Evolutionary conservation across 352 stramenopile species (phyloP).

Genomic region (Pythium angustatum): DNA sequence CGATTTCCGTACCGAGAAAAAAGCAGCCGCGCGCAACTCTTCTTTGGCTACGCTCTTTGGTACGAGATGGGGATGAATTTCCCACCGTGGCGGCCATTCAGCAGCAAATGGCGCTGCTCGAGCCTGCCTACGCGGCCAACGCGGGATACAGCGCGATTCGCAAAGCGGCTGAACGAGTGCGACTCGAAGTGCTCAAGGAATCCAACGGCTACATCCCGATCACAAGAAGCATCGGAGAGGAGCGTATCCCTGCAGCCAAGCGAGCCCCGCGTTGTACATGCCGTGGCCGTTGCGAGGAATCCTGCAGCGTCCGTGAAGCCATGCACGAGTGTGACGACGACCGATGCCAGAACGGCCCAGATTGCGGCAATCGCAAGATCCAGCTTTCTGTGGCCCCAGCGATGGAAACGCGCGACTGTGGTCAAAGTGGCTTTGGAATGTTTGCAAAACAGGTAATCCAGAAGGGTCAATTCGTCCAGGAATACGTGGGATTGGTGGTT

Average conservation of each 20-base stretch:
- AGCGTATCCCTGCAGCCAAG: background rate
- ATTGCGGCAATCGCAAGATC: background rate
- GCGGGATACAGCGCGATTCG: background rate
- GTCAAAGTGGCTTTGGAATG: background rate
- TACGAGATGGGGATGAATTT: background rate
- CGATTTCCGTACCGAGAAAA: background rate
- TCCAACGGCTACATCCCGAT: background rate
- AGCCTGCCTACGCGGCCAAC: background rate
- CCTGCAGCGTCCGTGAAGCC: background rate
- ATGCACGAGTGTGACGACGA: background rate
- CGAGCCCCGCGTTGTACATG: background rate
- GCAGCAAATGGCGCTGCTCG: background rate
- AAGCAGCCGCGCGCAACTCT: background rate
- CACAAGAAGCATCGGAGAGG: background rate
- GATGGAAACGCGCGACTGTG: background rate
- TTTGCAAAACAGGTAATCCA: background rate
- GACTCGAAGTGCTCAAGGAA: background rate
- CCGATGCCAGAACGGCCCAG: background rate
- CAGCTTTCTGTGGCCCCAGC: background rate
- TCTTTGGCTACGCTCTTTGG: background rate
- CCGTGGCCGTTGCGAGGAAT: background rate
- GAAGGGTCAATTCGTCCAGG: background rate
- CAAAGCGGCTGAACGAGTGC: background rate
- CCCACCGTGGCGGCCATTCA: background rate
- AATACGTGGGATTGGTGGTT: background rate